Conservation (phyloP, 208 protist species). For the Angomonas ambiguus region DNA sequence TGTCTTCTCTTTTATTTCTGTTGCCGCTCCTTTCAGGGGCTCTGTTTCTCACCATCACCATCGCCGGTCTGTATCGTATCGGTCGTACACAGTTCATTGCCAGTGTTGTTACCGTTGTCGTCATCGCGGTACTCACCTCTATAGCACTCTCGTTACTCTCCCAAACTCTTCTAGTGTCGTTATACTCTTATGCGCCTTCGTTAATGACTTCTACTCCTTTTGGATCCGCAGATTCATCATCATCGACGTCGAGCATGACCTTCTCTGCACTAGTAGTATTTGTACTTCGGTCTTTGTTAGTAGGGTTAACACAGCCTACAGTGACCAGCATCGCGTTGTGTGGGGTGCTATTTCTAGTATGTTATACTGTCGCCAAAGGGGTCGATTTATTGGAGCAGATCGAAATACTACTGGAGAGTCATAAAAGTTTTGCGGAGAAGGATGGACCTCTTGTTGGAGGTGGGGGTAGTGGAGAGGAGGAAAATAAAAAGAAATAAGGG, state of each 20-base stretch:
- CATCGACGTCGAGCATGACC: too few relatives aligned
- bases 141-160: not conserved
- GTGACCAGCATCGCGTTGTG: slow-evolving; percentile 50
- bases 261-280: too few relatives aligned
- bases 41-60: too few relatives aligned
- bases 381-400: slow-evolving; percentile 60
- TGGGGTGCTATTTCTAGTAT: slow-evolving; percentile 39
- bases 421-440: slow-evolving; percentile 34
- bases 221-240: too few relatives aligned
- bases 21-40: too few relatives aligned
- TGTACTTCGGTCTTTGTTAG: slow-evolving; percentile 37
- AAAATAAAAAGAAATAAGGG: too few relatives aligned
- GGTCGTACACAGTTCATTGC: not conserved
- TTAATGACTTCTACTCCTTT: too few relatives aligned
- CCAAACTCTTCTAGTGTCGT: not conserved
- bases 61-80: not conserved
- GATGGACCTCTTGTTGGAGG: too few relatives aligned
- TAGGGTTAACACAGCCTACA: slow-evolving; percentile 58
- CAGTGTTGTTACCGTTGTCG: not conserved
- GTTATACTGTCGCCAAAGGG: slow-evolving; percentile 31
- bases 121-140: not conserved
- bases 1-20: not conserved
- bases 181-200: too few relatives aligned
- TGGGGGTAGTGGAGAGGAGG: too few relatives aligned
- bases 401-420: slow-evolving; percentile 49